Evolutionary conservation across 2,329 filamentous ascomycete genomes (phyloP), one percentile per base, ranked within the genome.

Genomic region (Clarireedia paspali): DNA sequence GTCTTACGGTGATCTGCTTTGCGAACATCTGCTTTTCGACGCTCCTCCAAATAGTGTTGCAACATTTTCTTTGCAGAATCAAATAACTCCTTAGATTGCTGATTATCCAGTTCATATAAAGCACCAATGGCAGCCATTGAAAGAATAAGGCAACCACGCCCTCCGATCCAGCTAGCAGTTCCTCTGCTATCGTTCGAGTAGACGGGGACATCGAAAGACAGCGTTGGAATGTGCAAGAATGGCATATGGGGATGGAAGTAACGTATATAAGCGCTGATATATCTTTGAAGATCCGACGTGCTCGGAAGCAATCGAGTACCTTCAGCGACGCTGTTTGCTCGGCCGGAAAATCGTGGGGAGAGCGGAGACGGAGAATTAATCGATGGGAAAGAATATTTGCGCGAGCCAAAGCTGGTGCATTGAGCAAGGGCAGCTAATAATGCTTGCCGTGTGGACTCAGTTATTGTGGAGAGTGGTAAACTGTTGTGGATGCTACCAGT

Each of bases 61-160:
- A 97, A 95, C 86, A 96, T 90, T 73, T 91, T 95, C 76, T 96
- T 96, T 49, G 91, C 89, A 68, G 91, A 87, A 63, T 95, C 89
- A 66, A 96, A 96, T 6, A 99, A 73, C 47, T 95, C 88, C 69
- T 87, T 88, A 24, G 91, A 95, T 55, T 87, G 81, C 27, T 79
- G 77, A 57, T 85, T 83, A 58, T 97, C 91, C 67, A 86, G 83
- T 73, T 96, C 92, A 72, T 96, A 96, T 40, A 96, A 76, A 38
- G 89, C 87, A 23, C 88, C 89, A 63, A 81, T 80, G n/a, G 90
- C 88, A 47, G 89, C 88, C 85, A 95, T 94, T 4, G 88, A 91
- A 34, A 95, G 77, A 58, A 94, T 85, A 56, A 95, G 77, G 70
- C 92, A 96, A 52, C 90, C 91, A 57, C 87, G 89, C 56, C 91